Evolutionary conservation across 169 alveolate genomes (phyloP), one percentile per base, ranked within the genome.

Genomic region (Eimeria falciformis): DNA sequence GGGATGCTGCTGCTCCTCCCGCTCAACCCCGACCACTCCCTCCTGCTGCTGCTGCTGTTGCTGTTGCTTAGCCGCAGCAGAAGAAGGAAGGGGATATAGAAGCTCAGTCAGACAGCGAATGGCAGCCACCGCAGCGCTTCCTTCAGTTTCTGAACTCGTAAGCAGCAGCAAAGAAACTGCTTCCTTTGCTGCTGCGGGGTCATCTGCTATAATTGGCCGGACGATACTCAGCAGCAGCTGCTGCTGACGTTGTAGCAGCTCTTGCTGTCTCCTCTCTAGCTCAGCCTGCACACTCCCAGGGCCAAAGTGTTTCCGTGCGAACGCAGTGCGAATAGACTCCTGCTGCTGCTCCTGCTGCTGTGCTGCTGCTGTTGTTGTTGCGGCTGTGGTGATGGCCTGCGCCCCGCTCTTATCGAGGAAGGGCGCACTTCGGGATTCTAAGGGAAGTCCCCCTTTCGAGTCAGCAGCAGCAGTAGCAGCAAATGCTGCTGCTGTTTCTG

Each of bases 331-430:
- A n/a, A n/a, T n/a, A 29, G 29, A 43, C 2, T 71, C 47, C 56
- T 71, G 83, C 56, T 2, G 83, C 29, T 37, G 83, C 83, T 21
- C 40, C 56, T 25, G 83, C 83, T 71, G 83, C 78, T 66, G 78
- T n/a, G 43, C 45, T 5, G 45, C 45, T 66, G 78, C 78, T 66
- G 78, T 46, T 66, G 29, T 46, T 66, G 78, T 46, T 66, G 78
- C 78, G 11, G 78, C 78, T 58, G 17, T 58, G n/a, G 23, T 21
- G 71, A 23, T 58, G n/a, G 17, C 71, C n/a, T n/a, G n/a, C n/a
- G n/a, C n/a, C n/a, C n/a, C n/a, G n/a, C n/a, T n/a, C n/a, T n/a
- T n/a, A n/a, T n/a, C n/a, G n/a, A n/a, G n/a, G n/a, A n/a, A n/a
- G n/a, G n/a, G n/a, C n/a, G n/a, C n/a, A n/a, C n/a, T n/a, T n/a